These are phyloP conservation scores for Monilinia laxa DNA, from an alignment of 2,329 filamentous ascomycete genomes.

Conservation along the genomic window DNA sequence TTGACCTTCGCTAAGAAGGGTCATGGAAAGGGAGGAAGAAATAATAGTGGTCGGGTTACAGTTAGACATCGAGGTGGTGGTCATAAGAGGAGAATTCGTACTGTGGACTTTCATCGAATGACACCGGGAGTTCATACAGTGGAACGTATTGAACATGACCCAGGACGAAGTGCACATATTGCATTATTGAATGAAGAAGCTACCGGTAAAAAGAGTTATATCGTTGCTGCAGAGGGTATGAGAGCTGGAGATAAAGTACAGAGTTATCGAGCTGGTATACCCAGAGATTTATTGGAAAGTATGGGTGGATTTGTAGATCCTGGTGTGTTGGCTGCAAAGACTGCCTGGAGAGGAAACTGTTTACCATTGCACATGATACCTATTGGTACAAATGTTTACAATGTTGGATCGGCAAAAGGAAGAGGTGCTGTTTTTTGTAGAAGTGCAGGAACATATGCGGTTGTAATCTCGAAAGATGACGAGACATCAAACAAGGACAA, in stretches of 20 bases:
- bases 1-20: constrained; percentile 93
- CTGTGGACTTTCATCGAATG: constrained; percentile 81
- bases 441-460: constrained; percentile 88
- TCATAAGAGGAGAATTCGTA: constrained; percentile 86
- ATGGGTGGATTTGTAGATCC: constrained; percentile 95
- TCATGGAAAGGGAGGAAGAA: constrained; percentile 88
- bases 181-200: constrained; percentile 76
- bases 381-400: constrained; percentile 88
- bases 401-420: constrained; percentile 74
- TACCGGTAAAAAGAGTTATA: constrained; percentile 79
- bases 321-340: constrained; percentile 92
- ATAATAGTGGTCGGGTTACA: constrained; percentile 80
- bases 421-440: constrained; percentile 87
- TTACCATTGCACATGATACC: constrained; percentile 94
- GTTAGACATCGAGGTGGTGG: constrained; percentile 92
- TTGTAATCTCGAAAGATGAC: constrained; percentile 86
- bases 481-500: constrained; percentile 55
- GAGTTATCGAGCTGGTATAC: constrained; percentile 88
- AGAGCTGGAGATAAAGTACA: constrained; percentile 87
- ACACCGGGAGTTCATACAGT: constrained; percentile 81
- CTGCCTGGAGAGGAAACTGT: constrained; percentile 92
- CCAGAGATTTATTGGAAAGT: constrained; percentile 77
- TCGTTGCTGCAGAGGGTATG: constrained; percentile 93
- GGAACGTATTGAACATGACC: constrained; percentile 95
- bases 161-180: constrained; percentile 88